A percentile compares a stretch with the other conserved stretches of the same genome.
Conservation (phyloP, 2,329 filamentous ascomycete genomes). For the Hortaea sp. region DNA sequence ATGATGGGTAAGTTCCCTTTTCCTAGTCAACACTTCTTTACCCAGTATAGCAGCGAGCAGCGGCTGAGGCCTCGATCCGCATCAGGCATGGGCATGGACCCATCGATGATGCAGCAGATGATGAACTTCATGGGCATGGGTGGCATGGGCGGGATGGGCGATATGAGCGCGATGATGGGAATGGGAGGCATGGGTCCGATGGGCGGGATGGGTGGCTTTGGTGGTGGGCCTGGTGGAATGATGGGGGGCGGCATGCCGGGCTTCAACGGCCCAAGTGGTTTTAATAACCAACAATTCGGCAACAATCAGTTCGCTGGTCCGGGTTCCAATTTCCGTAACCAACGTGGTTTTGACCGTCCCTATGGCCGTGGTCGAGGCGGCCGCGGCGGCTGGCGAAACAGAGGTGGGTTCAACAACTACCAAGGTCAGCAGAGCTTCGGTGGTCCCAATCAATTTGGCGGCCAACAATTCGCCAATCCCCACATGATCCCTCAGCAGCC, state of each 20-base stretch:
- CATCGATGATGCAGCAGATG: constrained; percentile 69
- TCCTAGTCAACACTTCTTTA: background rate
- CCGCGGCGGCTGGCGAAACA: constrained; percentile 19
- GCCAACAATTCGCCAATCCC: constrained; percentile 6
- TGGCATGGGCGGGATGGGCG: constrained; percentile 61
- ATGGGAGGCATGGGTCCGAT: constrained; percentile 39
- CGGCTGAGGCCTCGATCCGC: constrained; percentile 7
- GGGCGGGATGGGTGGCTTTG: constrained; percentile 39
- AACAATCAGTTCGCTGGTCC: constrained; percentile 11
- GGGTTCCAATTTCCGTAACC: constrained; percentile 47
- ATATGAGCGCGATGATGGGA: constrained; percentile 51
- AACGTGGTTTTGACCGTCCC: constrained; percentile 57
- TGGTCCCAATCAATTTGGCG: constrained; percentile 8
- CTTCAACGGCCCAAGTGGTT: constrained; percentile 36
- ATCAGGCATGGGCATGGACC: constrained; percentile 74
- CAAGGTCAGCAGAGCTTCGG: constrained; percentile 14
- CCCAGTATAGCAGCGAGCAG: constrained; percentile 15
- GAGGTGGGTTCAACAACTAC: constrained; percentile 20
- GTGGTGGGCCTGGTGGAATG: constrained; percentile 54
- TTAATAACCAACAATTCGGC: constrained; percentile 40
- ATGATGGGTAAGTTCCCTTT: constrained; percentile 70
- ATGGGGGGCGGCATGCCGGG: constrained; percentile 50
- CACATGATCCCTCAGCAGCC: constrained; percentile 2
- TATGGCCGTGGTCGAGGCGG: constrained; percentile 34
- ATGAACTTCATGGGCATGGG: constrained; percentile 35